These are phyloP conservation scores for Pichia sp. DNA, from an alignment of 1,139 yeast species.

Conservation along the genomic window DNA sequence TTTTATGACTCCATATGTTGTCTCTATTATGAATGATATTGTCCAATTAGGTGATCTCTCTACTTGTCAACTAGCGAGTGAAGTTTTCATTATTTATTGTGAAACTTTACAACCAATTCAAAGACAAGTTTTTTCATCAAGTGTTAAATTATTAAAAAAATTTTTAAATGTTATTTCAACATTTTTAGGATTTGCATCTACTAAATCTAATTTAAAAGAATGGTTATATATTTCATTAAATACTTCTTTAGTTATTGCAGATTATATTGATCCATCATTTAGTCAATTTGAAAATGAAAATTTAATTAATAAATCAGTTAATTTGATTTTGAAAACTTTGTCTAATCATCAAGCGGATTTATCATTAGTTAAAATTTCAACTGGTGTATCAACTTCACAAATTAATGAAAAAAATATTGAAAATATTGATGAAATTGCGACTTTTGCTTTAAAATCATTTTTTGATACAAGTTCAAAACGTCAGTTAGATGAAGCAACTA, in stretches of 20 bases:
- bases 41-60: constrained; percentile 48
- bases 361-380: constrained; percentile 15
- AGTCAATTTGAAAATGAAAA: constrained; percentile 15
- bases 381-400: constrained; percentile 7
- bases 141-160: constrained; percentile 49
- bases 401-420: constrained; percentile 1
- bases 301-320: constrained; percentile 21
- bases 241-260: constrained; percentile 21
- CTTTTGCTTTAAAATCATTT: constrained; percentile 30
- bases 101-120: constrained; percentile 53
- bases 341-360: constrained; percentile 15
- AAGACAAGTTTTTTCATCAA: constrained; percentile 56
- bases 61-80: constrained; percentile 45
- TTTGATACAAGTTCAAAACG: constrained; percentile 34
- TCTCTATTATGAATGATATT: constrained; percentile 41
- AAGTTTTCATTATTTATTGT: constrained; percentile 57
- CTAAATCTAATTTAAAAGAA: constrained; percentile 17
- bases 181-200: constrained; percentile 32
- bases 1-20: constrained; percentile 63
- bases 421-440: constrained; percentile 16
- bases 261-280: constrained; percentile 21
- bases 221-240: constrained; percentile 27
- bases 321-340: constrained; percentile 19
- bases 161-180: constrained; percentile 40
- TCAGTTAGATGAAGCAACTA: constrained; percentile 33